phyloP scores from a whole-genome alignment of 164 flowering plant species.

The grape (Vitis vinifera) region DNA sequence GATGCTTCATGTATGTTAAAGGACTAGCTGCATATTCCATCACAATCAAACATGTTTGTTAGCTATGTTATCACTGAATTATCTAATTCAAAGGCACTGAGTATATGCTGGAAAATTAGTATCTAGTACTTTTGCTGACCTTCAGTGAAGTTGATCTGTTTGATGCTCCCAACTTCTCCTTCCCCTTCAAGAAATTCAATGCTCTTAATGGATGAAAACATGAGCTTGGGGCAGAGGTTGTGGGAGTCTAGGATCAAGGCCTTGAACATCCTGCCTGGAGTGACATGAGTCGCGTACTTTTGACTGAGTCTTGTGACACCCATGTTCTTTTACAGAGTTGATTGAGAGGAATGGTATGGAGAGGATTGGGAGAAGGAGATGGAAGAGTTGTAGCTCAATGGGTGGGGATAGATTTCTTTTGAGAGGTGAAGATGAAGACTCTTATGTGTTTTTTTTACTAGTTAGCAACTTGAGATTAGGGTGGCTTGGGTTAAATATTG shows the following conservation, averaged over 20 bases:
- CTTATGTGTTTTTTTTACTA: too few relatives aligned
- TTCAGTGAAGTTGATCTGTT: slow-evolving; percentile 5
- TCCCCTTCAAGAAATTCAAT: slow-evolving; percentile 13
- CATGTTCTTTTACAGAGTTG: neutral
- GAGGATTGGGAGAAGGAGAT: too few relatives aligned
- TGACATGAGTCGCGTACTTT: slow-evolving; percentile 8
- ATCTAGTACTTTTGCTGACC: neutral
- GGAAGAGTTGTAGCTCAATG: too few relatives aligned
- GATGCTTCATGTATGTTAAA: slow-evolving; percentile 3
- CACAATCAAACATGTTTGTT: too few relatives aligned
- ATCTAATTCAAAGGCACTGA: too few relatives aligned
- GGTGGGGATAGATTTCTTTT: too few relatives aligned
- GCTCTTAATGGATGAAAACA: slow-evolving; percentile 11
- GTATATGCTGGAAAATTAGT: too few relatives aligned
- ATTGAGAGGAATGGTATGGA: too few relatives aligned
- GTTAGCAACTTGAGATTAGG: too few relatives aligned
- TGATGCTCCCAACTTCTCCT: slow-evolving; percentile 20
- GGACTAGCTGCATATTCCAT: slow-evolving; percentile 6
- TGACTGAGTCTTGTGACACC: slow-evolving; percentile 8
- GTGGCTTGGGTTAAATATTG: too few relatives aligned
- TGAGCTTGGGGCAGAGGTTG: slow-evolving; percentile 11
- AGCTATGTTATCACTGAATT: too few relatives aligned
- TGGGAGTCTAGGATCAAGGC: slow-evolving; percentile 18
- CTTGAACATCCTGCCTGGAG: slow-evolving; percentile 7
- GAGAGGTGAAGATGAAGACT: too few relatives aligned